Base-by-base conservation (phyloP, 1,284 basidiomycete genomes). In the Trichosporon faecale region DNA sequence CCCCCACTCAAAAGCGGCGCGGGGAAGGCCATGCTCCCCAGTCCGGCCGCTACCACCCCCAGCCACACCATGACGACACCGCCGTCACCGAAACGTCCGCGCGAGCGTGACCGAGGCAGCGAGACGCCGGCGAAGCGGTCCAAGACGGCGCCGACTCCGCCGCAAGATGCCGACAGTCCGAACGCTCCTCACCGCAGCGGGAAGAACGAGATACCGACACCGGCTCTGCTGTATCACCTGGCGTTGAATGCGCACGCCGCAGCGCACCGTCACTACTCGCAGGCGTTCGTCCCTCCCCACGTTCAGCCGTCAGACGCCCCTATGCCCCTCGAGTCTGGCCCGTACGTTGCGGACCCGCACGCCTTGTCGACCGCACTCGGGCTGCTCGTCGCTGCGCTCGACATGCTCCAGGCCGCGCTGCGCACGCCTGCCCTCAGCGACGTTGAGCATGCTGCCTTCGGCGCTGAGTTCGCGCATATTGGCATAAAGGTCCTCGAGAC, bases 381-480 rank as follows among this genome's bases (percentile, higher is more conserved):
- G 0, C 70, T 79, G 8, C 74, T 77, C 27, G 64, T 79, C 1
- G 66, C 79, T 4, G 75, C 78, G 2, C 75, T 81, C 1, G 79
- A 82, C 65, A 68, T 78, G 6, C 72, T 82, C 1, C 44, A 66
- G 6, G 49, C 72, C 1, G 80, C 77, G 0, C 61, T 80, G 25
- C 44, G 46, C 3, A 64, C 49, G 1, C 63, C 70, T 0, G 72
- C 70, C 4, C 65, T 81, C 11, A 76, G 77, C 1, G 76, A 80
- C 60, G 65, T 63, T 52, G 80, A 82, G 61, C 66, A 67, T n/a
- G 79, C 75, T 4, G 76, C 76, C 2, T 80, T 80, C 37, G 76
- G 76, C 3, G 49, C 74, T 25, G 78, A 81, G 65, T 79, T 78
- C 60, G 78, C 72, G 0, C 49, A 69, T 0, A 73, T 81, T 1